Base-by-base conservation (phyloP, 116 monocot genomes). In the Posidonia oceanica region DNA sequence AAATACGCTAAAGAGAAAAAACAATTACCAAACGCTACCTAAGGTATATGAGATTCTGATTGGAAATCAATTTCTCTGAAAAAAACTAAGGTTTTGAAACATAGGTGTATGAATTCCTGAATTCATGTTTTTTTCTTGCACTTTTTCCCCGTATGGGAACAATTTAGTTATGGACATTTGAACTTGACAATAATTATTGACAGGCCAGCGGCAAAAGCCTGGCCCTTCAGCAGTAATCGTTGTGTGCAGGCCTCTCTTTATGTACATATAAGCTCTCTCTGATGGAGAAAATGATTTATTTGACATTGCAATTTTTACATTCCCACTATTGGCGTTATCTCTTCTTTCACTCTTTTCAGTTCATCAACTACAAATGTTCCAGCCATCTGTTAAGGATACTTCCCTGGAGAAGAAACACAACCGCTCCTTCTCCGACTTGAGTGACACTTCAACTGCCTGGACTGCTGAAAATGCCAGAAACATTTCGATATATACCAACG, bases 401-500 rank as follows among this genome's bases (percentile, higher is more conserved):
- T 51, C 68, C 11, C 37, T 69, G 4, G 91, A 85, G 8, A 91
- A 80, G 83, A 94, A 90, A 51, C 85, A 85, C 29, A 75, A 78
- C 59, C 81, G 80, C 3, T 79, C 85, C 14, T 85, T 85, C 60
- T 90, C 90, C 6, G 90, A 94, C 66, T 66, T 79, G 56, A 90
- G 90, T 60, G 87, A 87, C 56, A 76, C 82, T 12, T 80, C 83
- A 0, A 86, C 87, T 13, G 83, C 80, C 36, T 67, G 90, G 41
- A 81, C 78, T 41, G 70, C 85, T 42, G 90, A 90, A 61, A 90
- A 94, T 64, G 80, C 94, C 1, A 87, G 77, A 61, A 94, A 94
- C 64, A 90, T 94, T 58, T 69, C 87, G 15, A 87, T 94, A 67
- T 94, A 94, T 75, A 87, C 84, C 21, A 82, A 90, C 76, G 75